Percentiles rank a stretch among this genome's conserved stretches.
phyloP scores from a whole-genome alignment of 108 stramenopile species.

The Fragilaria crotonensis region DNA sequence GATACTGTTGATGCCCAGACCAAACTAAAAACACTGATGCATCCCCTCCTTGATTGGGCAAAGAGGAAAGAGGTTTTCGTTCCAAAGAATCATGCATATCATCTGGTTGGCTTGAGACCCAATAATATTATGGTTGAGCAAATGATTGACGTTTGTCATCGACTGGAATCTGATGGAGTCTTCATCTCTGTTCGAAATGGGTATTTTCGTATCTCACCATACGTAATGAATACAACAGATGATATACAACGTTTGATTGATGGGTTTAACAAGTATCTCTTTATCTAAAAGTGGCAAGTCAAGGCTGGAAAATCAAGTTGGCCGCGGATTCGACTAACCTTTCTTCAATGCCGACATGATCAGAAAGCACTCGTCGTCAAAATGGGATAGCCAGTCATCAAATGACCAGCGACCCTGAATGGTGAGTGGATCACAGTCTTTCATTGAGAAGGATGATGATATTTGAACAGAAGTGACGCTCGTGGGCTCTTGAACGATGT shows the following conservation, averaged over 20 bases:
- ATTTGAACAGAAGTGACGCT: too few species aligned
- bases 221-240: constrained; percentile 26
- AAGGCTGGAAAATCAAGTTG: too few species aligned
- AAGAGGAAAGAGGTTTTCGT: constrained; percentile 6
- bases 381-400: too few species aligned
- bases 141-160: constrained; percentile 20
- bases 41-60: constrained; percentile 30
- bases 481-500: too few species aligned
- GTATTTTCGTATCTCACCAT: constrained; percentile 44
- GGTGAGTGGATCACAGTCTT: too few species aligned
- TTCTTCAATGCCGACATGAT: too few species aligned
- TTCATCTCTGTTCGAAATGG: constrained; percentile 40
- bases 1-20: constrained; percentile 17
- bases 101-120: constrained; percentile 37
- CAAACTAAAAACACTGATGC: constrained; percentile 16
- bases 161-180: constrained; percentile 12
- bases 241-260: constrained; percentile 33
- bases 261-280: background rate
- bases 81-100: constrained; percentile 14
- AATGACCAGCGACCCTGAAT: too few species aligned
- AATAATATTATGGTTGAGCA: constrained; percentile 12
- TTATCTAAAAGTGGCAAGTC: background rate
- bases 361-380: too few species aligned
- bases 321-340: too few species aligned
- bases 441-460: too few species aligned